Base-by-base conservation (phyloP, 2,329 filamentous ascomycete genomes). In the Scytalidium lignicola region DNA sequence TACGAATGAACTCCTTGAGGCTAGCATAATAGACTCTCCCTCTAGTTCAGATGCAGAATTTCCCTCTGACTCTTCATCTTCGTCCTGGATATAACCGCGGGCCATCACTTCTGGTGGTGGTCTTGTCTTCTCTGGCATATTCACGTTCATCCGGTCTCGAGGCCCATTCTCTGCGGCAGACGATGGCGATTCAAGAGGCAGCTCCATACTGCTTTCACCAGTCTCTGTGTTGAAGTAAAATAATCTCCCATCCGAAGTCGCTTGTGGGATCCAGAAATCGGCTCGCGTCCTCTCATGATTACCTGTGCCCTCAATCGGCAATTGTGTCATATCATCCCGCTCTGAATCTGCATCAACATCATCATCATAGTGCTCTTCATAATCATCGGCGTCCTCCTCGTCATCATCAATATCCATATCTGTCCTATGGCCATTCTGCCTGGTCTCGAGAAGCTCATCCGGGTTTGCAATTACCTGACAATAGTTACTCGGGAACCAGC, bases 401-500 rank as follows among this genome's bases (percentile, higher is more conserved):
- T 82, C 81, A 46, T 82, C 81, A 2, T 79, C 74, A 44, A 88
- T 82, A 55, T 70, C 20, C 72, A 74, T 70, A 46, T 77, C 78
- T 12, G 51, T 51, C 9, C 48, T 80, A 74, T 47, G 77, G 67
- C 45, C 74, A 57, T 78, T 80, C 46, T 78, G 76, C 55, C 74
- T 73, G 13, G 77, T 72, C 47, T 88, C 83, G 40, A 80, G 77
- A 23, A 86, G 74, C 54, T 95, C 88, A 59, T 89, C 86, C 45
- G 86, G 79, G 59, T 83, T 84, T 51, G 83, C 80, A 60, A 97
- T 86, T 55, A 93, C 83, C 57, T 90, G 85, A 73, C 93, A 97
- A 72, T 99, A 99, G 69, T 99, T 99, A 76, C 92, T 97, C 32
- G 93, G 93, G 68, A 99, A 99, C 93, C 93, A 99, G 66, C 93